Evolutionary conservation across 305 asterid genomes (phyloP).

Genomic region (Fraxinus platypoda): DNA sequence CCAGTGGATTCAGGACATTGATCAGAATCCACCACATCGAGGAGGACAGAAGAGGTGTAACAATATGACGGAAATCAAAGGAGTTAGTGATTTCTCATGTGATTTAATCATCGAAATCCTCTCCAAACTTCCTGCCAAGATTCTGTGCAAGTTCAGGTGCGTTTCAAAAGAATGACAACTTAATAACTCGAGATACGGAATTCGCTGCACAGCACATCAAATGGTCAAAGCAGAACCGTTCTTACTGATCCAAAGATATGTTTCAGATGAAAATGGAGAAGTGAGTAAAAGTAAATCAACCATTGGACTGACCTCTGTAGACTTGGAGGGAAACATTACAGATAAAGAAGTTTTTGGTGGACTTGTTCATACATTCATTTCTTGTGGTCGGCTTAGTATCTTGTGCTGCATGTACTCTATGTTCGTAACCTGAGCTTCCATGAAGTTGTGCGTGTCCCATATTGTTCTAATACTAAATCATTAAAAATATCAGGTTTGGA

Average conservation of each 20-base stretch:
- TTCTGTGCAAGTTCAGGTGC: conserved; percentile 28
- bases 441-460: not conserved
- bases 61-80: not conserved
- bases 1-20: not conserved
- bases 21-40: not conserved
- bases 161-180: conserved; percentile 21
- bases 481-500: not conserved
- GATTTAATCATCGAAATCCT: conserved; percentile 27
- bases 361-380: not conserved
- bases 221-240: conserved; percentile 1
- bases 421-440: conserved; percentile 6
- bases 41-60: not conserved
- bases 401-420: conserved; percentile 3
- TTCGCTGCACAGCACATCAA: conserved; percentile 1
- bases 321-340: conserved; percentile 5
- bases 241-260: not conserved
- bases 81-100: conserved; percentile 14
- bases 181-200: conserved; percentile 17
- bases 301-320: conserved; percentile 18
- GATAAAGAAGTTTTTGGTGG: not conserved
- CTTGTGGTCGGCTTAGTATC: conserved; percentile 13
- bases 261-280: not conserved
- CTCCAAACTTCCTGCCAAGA: conserved; percentile 18
- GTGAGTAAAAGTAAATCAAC: not conserved
- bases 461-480: not conserved